Base-by-base conservation (phyloP, 2,329 filamentous ascomycete species). In the Pseudohalonectria lignicola region DNA sequence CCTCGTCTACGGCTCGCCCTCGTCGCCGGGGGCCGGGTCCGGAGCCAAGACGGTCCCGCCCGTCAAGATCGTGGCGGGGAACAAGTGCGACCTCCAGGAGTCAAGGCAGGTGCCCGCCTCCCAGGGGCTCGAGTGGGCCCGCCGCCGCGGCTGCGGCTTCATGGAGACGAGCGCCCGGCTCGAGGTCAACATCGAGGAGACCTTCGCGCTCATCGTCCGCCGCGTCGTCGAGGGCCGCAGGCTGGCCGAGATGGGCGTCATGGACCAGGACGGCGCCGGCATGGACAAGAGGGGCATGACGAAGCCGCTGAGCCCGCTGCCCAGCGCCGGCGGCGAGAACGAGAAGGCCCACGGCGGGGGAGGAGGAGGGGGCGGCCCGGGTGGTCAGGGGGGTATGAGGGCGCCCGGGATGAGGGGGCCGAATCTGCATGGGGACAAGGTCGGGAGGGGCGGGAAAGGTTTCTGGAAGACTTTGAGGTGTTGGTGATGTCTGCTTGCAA, bases 171-270 rank as follows among this genome's bases (percentile, higher is more conserved):
- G 81, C 51, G 85, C 85, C 4, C 66, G 84, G 39, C 75, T 87
- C 50, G 83, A 86, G 66, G 85, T 92, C 46, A 92, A 92, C 55
- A 86, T 92, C 44, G 85, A 92, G 57, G 85, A 92, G 70, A 90
- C 84, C 0, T 92, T 92, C 67, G 83, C 82, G 26, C 67, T 79
- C 29, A 74, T 80, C 42, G 71, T 80, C 31, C 65, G 74, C 19
- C 65, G 76, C 37, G 76, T 81, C 36, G 66, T 74, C 34, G 75
- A 79, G 62, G 63, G 63, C n/a, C 57, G 74, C 16, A 56, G 62
- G 12, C 55, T 68, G 32, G 71, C 71, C 4, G 67, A 67, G 47
- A 58, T 61, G 52, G 71, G 66, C 42, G 54, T 59, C 15, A 47
- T 61, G n/a, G 47, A 47, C 38, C 46, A 53, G 35, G 63, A 64